Evolutionary conservation across 768 basidiomycete species (phyloP).

Genomic region (Rubroboletus satanas): DNA sequence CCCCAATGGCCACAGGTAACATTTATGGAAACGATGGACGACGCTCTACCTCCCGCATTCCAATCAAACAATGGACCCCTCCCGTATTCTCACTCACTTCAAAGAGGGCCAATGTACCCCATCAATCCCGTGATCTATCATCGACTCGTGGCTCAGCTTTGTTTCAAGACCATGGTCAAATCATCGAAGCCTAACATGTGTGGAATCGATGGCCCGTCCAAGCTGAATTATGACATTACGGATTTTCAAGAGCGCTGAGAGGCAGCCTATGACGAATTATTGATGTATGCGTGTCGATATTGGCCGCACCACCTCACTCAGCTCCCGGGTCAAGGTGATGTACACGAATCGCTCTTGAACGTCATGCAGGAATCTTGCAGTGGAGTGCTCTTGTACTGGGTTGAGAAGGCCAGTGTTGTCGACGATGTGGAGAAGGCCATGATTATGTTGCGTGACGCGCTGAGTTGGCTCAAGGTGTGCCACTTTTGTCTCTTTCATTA

Average conservation of each 20-base stretch:
- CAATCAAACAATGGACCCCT: too few species aligned
- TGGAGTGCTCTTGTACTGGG: conserved; percentile 10
- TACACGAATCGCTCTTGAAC: conserved; percentile 2
- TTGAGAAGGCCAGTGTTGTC: conserved; percentile 12
- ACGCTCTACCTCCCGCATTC: too few species aligned
- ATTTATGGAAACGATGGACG: too few species aligned
- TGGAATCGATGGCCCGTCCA: conserved; percentile 13
- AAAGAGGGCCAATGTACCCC: neutral
- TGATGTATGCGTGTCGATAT: conserved; percentile 17
- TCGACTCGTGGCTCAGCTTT: conserved; percentile 16
- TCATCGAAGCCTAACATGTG: conserved; percentile 16
- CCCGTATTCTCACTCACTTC: too few species aligned
- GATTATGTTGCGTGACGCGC: conserved; percentile 4
- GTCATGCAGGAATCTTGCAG: conserved; percentile 8
- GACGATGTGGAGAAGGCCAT: conserved; percentile 9
- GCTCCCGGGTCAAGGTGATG: conserved; percentile 2
- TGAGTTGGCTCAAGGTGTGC: conserved; percentile 13
- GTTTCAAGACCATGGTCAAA: conserved; percentile 12
- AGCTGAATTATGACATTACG: conserved; percentile 10
- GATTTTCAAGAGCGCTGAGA: conserved; percentile 9
- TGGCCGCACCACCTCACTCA: conserved; percentile 17
- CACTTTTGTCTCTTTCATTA: neutral
- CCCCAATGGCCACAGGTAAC: too few species aligned
- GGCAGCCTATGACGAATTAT: conserved; percentile 7
- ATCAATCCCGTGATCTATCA: conserved; percentile 10